Evolutionary conservation across 208 protist species (phyloP).

Genomic region (Trichomonas vaginalis): DNA sequence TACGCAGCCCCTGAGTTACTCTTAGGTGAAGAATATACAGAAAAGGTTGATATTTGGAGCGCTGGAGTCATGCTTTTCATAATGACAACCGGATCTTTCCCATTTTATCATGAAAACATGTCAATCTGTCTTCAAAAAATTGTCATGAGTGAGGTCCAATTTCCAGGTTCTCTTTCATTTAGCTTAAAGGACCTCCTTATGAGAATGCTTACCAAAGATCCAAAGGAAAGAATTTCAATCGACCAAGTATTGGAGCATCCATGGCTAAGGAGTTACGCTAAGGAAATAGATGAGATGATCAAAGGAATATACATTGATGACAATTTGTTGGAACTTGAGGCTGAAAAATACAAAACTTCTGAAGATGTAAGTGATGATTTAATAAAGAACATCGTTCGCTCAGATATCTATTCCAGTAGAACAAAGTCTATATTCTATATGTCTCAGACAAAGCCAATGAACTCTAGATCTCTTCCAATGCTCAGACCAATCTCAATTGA

Average conservation of each 20-base stretch:
- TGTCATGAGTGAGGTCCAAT: background rate
- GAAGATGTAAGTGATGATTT: background rate
- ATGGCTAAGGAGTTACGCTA: background rate
- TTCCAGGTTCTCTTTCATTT: background rate
- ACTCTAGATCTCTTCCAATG: background rate
- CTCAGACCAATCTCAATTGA: background rate
- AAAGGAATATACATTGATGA: background rate
- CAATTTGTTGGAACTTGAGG: background rate
- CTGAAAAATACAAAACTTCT: background rate
- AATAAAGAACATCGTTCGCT: background rate
- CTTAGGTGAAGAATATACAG: background rate
- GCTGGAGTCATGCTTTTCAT: constrained; percentile 1
- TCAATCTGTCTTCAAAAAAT: background rate
- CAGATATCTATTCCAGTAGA: background rate
- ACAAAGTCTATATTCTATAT: background rate
- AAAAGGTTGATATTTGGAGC: constrained; percentile 8
- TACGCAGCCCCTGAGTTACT: constrained; percentile 20
- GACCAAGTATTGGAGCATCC: background rate
- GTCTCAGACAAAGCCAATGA: background rate
- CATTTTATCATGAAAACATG: background rate
- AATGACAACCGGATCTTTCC: background rate
- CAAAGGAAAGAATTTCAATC: background rate
- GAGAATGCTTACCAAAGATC: background rate
- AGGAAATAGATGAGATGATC: background rate
- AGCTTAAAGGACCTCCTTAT: background rate